Conservation (phyloP, 2,329 filamentous ascomycete genomes). For the Xylariaceae sp. region DNA sequence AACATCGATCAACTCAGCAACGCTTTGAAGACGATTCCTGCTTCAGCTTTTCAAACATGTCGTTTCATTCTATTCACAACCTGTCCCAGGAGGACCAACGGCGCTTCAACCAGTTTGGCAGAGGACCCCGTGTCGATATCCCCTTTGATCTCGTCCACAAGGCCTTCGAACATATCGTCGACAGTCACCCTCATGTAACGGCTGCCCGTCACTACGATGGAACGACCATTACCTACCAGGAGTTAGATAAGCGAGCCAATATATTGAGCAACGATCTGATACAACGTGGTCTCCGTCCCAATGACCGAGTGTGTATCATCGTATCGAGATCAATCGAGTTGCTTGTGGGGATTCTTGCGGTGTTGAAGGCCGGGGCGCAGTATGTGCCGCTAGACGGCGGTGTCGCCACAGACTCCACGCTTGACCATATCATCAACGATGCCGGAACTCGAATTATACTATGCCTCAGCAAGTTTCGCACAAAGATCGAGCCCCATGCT, state of each 20-base stretch:
- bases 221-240: slow-evolving; percentile 40
- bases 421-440: slow-evolving; percentile 48
- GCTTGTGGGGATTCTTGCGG: slow-evolving; percentile 53
- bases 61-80: slow-evolving; percentile 26
- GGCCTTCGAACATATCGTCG: slow-evolving; percentile 34
- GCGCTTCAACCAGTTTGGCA: slow-evolving; percentile 30
- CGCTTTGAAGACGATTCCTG: neutral
- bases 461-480: slow-evolving; percentile 38
- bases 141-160: slow-evolving; percentile 35
- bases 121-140: slow-evolving; percentile 25
- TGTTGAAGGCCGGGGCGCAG: slow-evolving; percentile 54
- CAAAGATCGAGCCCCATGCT: slow-evolving; percentile 17
- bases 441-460: slow-evolving; percentile 43
- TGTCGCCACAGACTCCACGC: slow-evolving; percentile 45
- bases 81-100: slow-evolving; percentile 25
- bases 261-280: slow-evolving; percentile 40
- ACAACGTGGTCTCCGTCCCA: slow-evolving; percentile 38
- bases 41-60: slow-evolving; percentile 14
- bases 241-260: slow-evolving; percentile 43
- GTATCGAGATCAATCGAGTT: slow-evolving; percentile 53
- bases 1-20: neutral
- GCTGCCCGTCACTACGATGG: slow-evolving; percentile 38
- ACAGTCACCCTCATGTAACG: slow-evolving; percentile 34
- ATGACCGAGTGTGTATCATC: slow-evolving; percentile 51
- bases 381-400: slow-evolving; percentile 58